phyloP scores from a whole-genome alignment of 148 eudicot species.

The Drosera capensis region DNA sequence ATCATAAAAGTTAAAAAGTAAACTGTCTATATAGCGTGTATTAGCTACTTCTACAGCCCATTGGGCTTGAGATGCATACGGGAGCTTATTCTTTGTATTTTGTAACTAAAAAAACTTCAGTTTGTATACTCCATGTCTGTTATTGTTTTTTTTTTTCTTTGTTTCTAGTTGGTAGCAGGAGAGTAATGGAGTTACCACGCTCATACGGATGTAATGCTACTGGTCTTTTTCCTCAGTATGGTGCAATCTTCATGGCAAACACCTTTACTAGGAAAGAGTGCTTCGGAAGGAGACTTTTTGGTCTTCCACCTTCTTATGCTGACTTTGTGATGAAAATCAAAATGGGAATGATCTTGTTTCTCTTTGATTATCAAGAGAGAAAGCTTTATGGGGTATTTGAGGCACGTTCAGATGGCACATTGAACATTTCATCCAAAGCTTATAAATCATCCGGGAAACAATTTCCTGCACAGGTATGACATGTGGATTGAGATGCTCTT shows the following conservation, averaged over 20 bases:
- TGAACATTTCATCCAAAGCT: constrained; percentile 13
- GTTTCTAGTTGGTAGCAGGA: neutral
- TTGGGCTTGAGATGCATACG: too few relatives aligned
- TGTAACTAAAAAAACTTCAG: too few relatives aligned
- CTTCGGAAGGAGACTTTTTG: constrained; percentile 15
- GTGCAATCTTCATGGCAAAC: constrained; percentile 25
- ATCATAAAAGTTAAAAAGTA: too few relatives aligned
- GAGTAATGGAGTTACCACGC: neutral
- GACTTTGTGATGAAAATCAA: constrained; percentile 16
- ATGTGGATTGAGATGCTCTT: neutral
- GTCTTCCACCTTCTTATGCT: constrained; percentile 9
- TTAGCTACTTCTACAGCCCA: too few relatives aligned
- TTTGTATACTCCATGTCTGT: too few relatives aligned
- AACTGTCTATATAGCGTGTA: too few relatives aligned
- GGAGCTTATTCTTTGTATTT: too few relatives aligned
- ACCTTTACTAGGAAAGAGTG: constrained; percentile 12
- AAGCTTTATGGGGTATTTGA: constrained; percentile 21
- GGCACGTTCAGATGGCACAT: constrained; percentile 16
- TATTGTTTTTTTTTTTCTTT: too few relatives aligned
- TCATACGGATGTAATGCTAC: neutral
- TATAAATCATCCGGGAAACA: constrained; percentile 8
- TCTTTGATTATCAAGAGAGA: constrained; percentile 14
- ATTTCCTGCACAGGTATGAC: constrained; percentile 20
- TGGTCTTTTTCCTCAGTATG: constrained; percentile 6
- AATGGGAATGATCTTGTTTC: constrained; percentile 19